Percentiles rank a stretch among this genome's conserved stretches.
Conservation (phyloP, 352 stramenopile genomes). For the Peronospora tabacina region DNA sequence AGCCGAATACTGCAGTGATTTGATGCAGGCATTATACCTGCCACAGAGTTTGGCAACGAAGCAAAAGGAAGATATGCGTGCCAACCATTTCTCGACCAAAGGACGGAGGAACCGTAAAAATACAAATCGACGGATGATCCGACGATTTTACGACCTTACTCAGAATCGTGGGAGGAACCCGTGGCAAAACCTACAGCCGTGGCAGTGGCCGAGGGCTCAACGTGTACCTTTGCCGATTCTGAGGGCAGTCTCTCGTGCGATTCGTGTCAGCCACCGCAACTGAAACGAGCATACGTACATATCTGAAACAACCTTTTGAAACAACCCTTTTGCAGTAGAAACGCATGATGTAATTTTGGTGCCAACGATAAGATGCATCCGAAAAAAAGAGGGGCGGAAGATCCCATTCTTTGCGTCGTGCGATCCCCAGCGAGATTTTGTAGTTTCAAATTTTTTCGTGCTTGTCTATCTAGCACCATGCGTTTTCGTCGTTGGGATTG, state of each 20-base stretch:
- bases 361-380: slow-evolving; percentile 1
- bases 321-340: not conserved
- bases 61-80: no score
- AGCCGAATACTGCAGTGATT: slow-evolving; percentile 3
- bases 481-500: not conserved
- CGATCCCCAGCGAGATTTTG: slow-evolving; percentile 8
- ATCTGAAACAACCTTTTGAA: not conserved
- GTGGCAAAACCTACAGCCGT: no score
- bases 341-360: not conserved
- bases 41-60: not conserved
- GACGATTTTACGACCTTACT: slow-evolving; percentile 12
- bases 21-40: slow-evolving; percentile 11
- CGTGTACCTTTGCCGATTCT: no score
- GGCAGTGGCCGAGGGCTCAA: no score
- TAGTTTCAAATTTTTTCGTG: slow-evolving; percentile 6
- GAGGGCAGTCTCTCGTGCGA: no score
- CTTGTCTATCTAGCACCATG: not conserved
- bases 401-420: slow-evolving; percentile 7
- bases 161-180: slow-evolving; percentile 4
- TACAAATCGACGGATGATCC: no score
- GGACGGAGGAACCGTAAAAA: no score
- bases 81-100: no score
- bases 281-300: not conserved
- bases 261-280: not conserved
- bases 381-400: slow-evolving; percentile 22